phyloP scores from a whole-genome alignment of 495 filamentous ascomycete species.

The Recurvomyces mirabilis region DNA sequence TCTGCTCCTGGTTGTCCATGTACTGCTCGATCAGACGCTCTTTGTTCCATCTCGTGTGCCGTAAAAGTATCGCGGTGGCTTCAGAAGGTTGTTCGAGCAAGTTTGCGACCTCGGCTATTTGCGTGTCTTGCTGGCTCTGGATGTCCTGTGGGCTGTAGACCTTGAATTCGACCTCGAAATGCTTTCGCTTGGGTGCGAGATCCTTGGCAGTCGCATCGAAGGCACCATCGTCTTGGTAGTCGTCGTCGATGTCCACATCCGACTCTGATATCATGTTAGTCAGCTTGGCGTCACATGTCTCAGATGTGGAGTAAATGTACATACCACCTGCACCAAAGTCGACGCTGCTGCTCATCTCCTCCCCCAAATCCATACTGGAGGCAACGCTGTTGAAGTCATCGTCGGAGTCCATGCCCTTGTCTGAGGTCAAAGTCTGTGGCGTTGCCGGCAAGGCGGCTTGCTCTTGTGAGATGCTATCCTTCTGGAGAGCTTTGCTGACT shows the following conservation, averaged over 20 bases:
- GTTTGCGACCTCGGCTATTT: slow-evolving; percentile 77
- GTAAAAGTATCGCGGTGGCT: slow-evolving; percentile 75
- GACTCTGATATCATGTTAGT: slow-evolving; percentile 17
- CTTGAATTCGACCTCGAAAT: slow-evolving; percentile 76
- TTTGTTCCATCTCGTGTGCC: slow-evolving; percentile 87
- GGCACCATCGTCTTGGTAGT: slow-evolving; percentile 61
- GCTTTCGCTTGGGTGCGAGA: slow-evolving; percentile 52
- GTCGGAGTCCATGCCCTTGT: slow-evolving; percentile 78
- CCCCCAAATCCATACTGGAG: slow-evolving; percentile 60
- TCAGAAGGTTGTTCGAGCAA: slow-evolving; percentile 81
- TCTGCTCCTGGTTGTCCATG: slow-evolving; percentile 69
- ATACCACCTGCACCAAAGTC: slow-evolving; percentile 67
- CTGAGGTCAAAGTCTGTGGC: slow-evolving; percentile 48
- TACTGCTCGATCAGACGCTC: slow-evolving; percentile 88
- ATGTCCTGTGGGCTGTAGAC: slow-evolving; percentile 72
- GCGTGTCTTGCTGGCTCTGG: slow-evolving; percentile 65
- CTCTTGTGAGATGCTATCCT: too few relatives aligned
- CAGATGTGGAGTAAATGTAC: slow-evolving; percentile 24
- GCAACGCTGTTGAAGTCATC: slow-evolving; percentile 86
- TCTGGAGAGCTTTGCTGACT: slow-evolving; percentile 24
- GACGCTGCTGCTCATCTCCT: slow-evolving; percentile 58
- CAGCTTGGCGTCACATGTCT: background rate
- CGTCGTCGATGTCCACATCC: slow-evolving; percentile 56
- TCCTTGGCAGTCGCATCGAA: slow-evolving; percentile 67
- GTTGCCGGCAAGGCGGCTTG: slow-evolving; percentile 38